These are phyloP conservation scores for Kregervanrija fluxuum DNA, from an alignment of 805 yeast genomes.

Conservation along the genomic window DNA sequence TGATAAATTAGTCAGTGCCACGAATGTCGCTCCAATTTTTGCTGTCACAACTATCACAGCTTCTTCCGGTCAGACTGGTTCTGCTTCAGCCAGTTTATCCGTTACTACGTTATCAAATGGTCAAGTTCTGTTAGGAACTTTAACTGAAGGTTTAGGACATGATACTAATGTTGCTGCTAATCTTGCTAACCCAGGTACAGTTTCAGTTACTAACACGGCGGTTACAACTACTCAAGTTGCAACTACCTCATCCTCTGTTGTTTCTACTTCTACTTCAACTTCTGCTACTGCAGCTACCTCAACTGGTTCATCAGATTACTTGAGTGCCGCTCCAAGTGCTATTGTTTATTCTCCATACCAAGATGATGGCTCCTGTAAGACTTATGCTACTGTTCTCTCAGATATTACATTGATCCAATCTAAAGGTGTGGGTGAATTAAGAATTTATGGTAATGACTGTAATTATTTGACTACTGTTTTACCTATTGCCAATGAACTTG, in stretches of 20 bases:
- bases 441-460: constrained; percentile 89
- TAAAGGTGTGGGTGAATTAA: constrained; percentile 57
- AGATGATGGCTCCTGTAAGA: constrained; percentile 62
- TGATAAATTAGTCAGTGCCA: not conserved
- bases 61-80: constrained; percentile 11
- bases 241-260: constrained; percentile 13
- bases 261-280: constrained; percentile 30
- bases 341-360: constrained; percentile 78
- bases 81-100: constrained; percentile 8
- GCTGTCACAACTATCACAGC: constrained; percentile 12
- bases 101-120: constrained; percentile 4
- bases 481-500: constrained; percentile 51
- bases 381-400: constrained; percentile 38
- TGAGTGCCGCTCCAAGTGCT: constrained; percentile 39
- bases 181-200: constrained; percentile 10
- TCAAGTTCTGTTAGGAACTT: constrained; percentile 4
- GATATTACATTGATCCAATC: constrained; percentile 55
- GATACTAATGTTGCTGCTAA: constrained; percentile 9
- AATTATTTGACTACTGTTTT: constrained; percentile 55
- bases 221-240: constrained; percentile 15
- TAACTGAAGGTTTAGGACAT: constrained; percentile 10
- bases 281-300: constrained; percentile 22
- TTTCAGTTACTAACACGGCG: constrained; percentile 16
- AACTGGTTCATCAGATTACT: constrained; percentile 24
- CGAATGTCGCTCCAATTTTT: constrained; percentile 8